Conservation (phyloP, 2,329 filamentous ascomycete genomes). For the Colletotrichum sp. region DNA sequence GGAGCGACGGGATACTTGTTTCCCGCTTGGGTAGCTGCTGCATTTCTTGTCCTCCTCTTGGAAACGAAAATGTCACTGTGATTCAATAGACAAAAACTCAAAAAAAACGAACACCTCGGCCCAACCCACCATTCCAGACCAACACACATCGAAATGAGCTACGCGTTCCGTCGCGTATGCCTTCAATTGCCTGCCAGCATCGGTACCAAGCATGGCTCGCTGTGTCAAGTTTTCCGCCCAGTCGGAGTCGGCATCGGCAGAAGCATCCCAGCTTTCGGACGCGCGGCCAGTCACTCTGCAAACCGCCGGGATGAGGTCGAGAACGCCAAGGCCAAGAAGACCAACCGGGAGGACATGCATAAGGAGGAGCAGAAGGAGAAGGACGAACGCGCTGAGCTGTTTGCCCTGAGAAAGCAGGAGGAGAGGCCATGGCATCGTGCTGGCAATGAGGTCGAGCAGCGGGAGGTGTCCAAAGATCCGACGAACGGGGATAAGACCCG, state of each 20-base stretch:
- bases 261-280: neutral
- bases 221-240: slow-evolving; percentile 19
- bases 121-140: neutral
- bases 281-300: neutral
- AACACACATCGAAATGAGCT: slow-evolving; percentile 21
- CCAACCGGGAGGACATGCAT: slow-evolving; percentile 23
- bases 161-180: slow-evolving; percentile 23
- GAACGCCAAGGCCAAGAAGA: slow-evolving; percentile 31
- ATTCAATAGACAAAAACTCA: neutral
- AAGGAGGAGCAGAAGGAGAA: slow-evolving; percentile 32
- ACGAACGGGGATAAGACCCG: slow-evolving; percentile 31
- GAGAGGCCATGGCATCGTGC: slow-evolving; percentile 71
- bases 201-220: slow-evolving; percentile 6
- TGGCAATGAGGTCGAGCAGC: slow-evolving; percentile 53
- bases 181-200: slow-evolving; percentile 19
- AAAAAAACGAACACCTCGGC: neutral
- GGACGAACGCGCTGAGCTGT: slow-evolving; percentile 41
- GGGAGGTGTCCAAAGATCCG: slow-evolving; percentile 31
- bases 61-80: neutral
- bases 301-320: neutral
- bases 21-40: neutral
- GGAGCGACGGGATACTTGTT: neutral
- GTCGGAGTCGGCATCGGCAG: slow-evolving; percentile 13
- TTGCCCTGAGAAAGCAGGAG: slow-evolving; percentile 59
- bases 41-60: neutral